These are phyloP conservation scores for Spatholobus suberectus DNA, from an alignment of 306 rosid species.

Conservation along the genomic window DNA sequence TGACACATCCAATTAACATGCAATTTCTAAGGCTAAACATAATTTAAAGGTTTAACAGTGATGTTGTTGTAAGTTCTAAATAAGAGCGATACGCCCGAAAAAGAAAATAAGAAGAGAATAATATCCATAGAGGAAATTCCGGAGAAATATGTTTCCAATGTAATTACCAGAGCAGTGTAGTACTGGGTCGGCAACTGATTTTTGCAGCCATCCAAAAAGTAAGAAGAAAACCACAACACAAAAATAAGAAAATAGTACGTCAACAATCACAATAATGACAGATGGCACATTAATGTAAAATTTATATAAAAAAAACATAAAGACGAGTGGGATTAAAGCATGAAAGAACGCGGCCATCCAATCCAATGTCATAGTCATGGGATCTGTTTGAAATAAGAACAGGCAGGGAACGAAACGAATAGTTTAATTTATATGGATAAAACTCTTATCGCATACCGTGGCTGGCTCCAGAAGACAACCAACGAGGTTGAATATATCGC, in stretches of 20 bases:
- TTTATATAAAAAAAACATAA: background rate
- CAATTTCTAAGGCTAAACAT: background rate
- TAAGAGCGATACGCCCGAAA: too few species aligned
- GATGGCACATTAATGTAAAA: background rate
- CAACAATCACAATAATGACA: background rate
- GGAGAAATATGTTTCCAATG: constrained; percentile 13
- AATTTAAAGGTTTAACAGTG: background rate
- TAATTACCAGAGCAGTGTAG: constrained; percentile 90
- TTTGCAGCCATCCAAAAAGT: constrained; percentile 37
- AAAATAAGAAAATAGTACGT: background rate
- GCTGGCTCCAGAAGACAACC: constrained; percentile 96
- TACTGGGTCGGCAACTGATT: constrained; percentile 92
- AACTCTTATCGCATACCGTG: constrained; percentile 73
- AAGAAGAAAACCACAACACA: background rate
- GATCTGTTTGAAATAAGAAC: background rate
- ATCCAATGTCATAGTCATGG: too few species aligned
- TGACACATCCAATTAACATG: background rate
- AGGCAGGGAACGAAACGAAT: background rate
- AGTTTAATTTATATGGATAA: background rate
- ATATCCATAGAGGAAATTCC: background rate
- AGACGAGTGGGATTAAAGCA: background rate
- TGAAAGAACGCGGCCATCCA: too few species aligned
- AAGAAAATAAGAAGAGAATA: background rate
- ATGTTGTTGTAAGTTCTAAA: background rate
- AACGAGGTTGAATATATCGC: constrained; percentile 77